A percentile compares a stretch with the other conserved stretches of the same genome.
Evolutionary conservation across 345 rosid genomes (phyloP).

Genomic region (Orychophragmus violaceus): DNA sequence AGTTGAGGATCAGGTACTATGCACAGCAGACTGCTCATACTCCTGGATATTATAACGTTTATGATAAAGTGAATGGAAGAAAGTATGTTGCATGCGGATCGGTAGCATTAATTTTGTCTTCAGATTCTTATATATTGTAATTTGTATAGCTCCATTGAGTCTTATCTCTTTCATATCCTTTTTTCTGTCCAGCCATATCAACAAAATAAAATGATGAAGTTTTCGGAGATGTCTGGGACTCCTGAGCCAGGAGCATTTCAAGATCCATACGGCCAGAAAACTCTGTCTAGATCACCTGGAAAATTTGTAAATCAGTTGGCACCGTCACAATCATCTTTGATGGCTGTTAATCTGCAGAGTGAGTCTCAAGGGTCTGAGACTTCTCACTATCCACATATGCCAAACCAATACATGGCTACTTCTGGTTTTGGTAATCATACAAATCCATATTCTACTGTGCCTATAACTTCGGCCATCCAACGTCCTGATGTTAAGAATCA

Average conservation of each 20-base stretch:
- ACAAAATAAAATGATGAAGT: conserved; percentile 45
- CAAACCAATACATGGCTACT: conserved; percentile 41
- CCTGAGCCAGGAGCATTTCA: conserved; percentile 36
- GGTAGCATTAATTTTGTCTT: not conserved
- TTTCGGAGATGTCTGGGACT: conserved; percentile 37
- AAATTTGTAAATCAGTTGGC: conserved; percentile 38
- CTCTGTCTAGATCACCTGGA: conserved; percentile 34
- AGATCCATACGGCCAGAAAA: conserved; percentile 39
- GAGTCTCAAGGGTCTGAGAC: conserved; percentile 48
- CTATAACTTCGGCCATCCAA: conserved; percentile 44
- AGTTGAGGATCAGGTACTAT: conserved; percentile 50
- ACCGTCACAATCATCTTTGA: conserved; percentile 35
- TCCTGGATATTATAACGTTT: not conserved
- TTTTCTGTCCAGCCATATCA: conserved; percentile 41
- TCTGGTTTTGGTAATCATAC: conserved; percentile 46
- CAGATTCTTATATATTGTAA: conserved; percentile 2
- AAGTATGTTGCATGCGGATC: not conserved
- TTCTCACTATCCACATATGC: conserved; percentile 43
- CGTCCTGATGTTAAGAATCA: conserved; percentile 44
- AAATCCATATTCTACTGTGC: conserved; percentile 53
- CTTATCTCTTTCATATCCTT: not conserved
- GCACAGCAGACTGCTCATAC: conserved; percentile 21
- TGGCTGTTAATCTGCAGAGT: conserved; percentile 43
- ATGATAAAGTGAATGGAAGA: conserved; percentile 5
- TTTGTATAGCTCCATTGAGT: conserved; percentile 1